Percentiles rank a stretch among this genome's conserved stretches.
These are phyloP conservation scores for Coemansia sp. DNA, from an alignment of 192 early-diverging fungal species.

Conservation along the genomic window DNA sequence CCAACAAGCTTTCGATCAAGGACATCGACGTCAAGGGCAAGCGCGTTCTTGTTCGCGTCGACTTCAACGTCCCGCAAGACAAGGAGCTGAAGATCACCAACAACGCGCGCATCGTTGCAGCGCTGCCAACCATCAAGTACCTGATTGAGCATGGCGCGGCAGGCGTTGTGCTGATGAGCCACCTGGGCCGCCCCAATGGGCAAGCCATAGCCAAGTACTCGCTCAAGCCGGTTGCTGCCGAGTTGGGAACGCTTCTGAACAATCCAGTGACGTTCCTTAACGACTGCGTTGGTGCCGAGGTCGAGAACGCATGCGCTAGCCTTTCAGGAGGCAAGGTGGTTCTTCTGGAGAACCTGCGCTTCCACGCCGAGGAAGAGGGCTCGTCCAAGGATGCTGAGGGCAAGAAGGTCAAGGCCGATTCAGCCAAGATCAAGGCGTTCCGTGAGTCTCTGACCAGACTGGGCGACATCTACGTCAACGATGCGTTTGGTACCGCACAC, in stretches of 20 bases:
- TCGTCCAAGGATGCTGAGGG: constrained; percentile 87
- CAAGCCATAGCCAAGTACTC: constrained; percentile 86
- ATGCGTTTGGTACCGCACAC: constrained; percentile 99
- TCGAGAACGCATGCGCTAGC: constrained; percentile 75
- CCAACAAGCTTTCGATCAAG: constrained; percentile 84
- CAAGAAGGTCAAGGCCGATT: constrained; percentile 88
- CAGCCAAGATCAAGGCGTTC: constrained; percentile 83
- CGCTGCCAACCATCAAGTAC: constrained; percentile 93
- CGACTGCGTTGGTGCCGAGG: constrained; percentile 91
- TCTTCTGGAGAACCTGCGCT: constrained; percentile 96
- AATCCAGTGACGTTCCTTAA: constrained; percentile 88
- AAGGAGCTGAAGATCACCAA: constrained; percentile 91
- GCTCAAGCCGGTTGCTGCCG: constrained; percentile 86
- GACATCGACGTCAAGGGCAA: constrained; percentile 84
- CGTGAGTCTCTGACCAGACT: constrained; percentile 89
- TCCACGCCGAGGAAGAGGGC: constrained; percentile 99
- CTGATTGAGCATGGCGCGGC: constrained; percentile 84
- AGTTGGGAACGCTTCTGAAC: constrained; percentile 74
- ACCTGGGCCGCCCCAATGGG: constrained; percentile 97
- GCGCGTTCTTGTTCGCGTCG: constrained; percentile 93
- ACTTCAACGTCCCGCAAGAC: constrained; percentile 98
- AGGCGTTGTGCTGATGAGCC: constrained; percentile 93
- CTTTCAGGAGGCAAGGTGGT: constrained; percentile 79
- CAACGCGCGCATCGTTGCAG: constrained; percentile 95
- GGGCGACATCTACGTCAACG: constrained; percentile 97